Evolutionary conservation across 257 asterid genomes (phyloP).

Genomic region (Solanum dulcamara): DNA sequence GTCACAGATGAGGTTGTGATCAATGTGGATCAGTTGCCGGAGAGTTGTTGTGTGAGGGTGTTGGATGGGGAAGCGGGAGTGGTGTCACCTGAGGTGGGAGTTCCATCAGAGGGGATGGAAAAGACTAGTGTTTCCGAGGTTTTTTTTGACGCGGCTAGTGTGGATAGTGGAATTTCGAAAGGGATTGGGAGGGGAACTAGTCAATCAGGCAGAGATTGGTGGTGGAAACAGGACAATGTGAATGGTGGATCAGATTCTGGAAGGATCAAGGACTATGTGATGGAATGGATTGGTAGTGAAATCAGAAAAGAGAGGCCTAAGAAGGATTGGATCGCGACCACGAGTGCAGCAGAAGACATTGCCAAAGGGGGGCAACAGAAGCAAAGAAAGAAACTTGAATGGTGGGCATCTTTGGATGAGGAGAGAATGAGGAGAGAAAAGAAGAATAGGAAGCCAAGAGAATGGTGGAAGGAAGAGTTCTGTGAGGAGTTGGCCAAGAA

Average conservation of each 20-base stretch:
- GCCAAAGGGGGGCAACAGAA: constrained; percentile 32
- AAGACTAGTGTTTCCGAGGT: constrained; percentile 54
- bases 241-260: constrained; percentile 66
- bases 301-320: constrained; percentile 68
- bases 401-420: constrained; percentile 67
- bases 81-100: constrained; percentile 8
- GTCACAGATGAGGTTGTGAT: constrained; percentile 51
- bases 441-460: constrained; percentile 54
- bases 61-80: constrained; percentile 27
- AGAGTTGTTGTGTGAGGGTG: constrained; percentile 36
- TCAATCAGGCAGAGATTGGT: constrained; percentile 69
- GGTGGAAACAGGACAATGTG: constrained; percentile 83
- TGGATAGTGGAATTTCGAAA: constrained; percentile 48
- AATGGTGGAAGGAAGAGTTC: constrained; percentile 97
- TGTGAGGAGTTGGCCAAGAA: constrained; percentile 75
- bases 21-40: constrained; percentile 52
- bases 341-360: constrained; percentile 23
- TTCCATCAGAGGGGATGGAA: constrained; percentile 44
- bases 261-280: constrained; percentile 76
- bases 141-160: constrained; percentile 43
- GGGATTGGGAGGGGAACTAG: constrained; percentile 42
- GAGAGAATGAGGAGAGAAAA: constrained; percentile 34
- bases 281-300: constrained; percentile 97
- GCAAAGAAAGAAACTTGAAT: constrained; percentile 57
- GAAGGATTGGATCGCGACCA: constrained; percentile 54